phyloP scores from a whole-genome alignment of 306 rosid genomes.

The Begonia masoniana region DNA sequence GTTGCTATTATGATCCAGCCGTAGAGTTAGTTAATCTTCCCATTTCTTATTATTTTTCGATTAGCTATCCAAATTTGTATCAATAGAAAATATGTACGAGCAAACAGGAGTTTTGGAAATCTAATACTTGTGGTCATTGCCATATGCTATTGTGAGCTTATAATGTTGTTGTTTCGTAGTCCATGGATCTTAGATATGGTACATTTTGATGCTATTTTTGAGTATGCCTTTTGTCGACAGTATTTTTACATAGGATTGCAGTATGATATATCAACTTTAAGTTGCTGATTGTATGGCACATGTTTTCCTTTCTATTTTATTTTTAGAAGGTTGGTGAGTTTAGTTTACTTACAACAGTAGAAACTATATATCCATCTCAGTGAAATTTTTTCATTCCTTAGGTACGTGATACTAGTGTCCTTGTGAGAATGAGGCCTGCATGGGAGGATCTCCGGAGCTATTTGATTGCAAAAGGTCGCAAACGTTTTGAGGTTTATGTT shows the following conservation, averaged over 20 bases:
- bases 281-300: no score
- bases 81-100: no score
- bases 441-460: constrained; percentile 99
- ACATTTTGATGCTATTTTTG: background rate
- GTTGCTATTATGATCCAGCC: background rate
- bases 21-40: no score
- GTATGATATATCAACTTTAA: no score
- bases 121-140: no score
- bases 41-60: no score
- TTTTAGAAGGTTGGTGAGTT: constrained; percentile 1
- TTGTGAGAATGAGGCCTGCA: constrained; percentile 97
- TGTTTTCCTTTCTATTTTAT: background rate
- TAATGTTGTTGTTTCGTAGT: background rate
- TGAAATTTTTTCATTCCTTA: constrained; percentile 13
- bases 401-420: constrained; percentile 99
- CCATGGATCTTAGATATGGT: background rate
- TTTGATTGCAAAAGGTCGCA: constrained; percentile 96
- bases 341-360: background rate
- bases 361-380: no score
- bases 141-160: no score
- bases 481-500: constrained; percentile 98
- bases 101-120: no score
- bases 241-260: no score
- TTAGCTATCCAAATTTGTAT: no score
- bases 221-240: background rate